Percentiles rank a stretch among this genome's conserved stretches.
phyloP scores from a whole-genome alignment of 805 yeast genomes.

The Saturnispora bothae region DNA sequence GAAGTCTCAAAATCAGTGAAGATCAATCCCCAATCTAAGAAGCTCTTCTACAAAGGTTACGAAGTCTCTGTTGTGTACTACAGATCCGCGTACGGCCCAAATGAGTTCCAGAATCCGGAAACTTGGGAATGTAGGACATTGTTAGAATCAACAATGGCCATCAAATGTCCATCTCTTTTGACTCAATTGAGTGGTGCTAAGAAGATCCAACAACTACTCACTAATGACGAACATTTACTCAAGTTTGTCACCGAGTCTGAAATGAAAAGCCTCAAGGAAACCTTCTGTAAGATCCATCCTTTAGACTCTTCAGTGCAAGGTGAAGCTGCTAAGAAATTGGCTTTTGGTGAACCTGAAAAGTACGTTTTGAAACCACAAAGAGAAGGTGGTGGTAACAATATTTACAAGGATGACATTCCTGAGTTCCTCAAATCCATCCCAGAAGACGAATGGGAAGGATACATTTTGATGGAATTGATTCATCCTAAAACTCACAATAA shows the following conservation, averaged over 20 bases:
- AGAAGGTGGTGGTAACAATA: slow-evolving; percentile 97
- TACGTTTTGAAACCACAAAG: slow-evolving; percentile 94
- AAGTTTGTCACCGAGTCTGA: slow-evolving; percentile 26
- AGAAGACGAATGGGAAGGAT: slow-evolving; percentile 75
- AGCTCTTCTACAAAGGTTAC: slow-evolving; percentile 41
- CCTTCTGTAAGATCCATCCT: slow-evolving; percentile 85
- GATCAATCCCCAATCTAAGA: slow-evolving; percentile 34
- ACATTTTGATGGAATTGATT: slow-evolving; percentile 88
- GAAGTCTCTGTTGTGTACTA: slow-evolving; percentile 86
- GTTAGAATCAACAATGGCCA: slow-evolving; percentile 67
- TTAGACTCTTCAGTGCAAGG: slow-evolving; percentile 65
- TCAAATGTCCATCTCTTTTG: slow-evolving; percentile 83
- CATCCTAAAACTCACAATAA: slow-evolving; percentile 63
- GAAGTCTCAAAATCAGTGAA: slow-evolving; percentile 39
- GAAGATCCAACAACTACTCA: slow-evolving; percentile 83
- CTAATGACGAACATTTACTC: slow-evolving; percentile 39
- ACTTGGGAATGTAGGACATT: slow-evolving; percentile 72
- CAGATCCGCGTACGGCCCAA: slow-evolving; percentile 82
- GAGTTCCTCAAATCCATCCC: slow-evolving; percentile 48
- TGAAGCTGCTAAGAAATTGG: slow-evolving; percentile 48
- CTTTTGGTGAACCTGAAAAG: slow-evolving; percentile 53
- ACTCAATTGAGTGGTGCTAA: slow-evolving; percentile 92
- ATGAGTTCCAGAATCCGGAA: slow-evolving; percentile 53
- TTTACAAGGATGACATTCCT: slow-evolving; percentile 82
- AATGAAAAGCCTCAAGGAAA: slow-evolving; percentile 27